Evolutionary conservation across 1,139 yeast genomes (phyloP), one percentile per base, ranked within the genome.

Genomic region (Pichia terricola): DNA sequence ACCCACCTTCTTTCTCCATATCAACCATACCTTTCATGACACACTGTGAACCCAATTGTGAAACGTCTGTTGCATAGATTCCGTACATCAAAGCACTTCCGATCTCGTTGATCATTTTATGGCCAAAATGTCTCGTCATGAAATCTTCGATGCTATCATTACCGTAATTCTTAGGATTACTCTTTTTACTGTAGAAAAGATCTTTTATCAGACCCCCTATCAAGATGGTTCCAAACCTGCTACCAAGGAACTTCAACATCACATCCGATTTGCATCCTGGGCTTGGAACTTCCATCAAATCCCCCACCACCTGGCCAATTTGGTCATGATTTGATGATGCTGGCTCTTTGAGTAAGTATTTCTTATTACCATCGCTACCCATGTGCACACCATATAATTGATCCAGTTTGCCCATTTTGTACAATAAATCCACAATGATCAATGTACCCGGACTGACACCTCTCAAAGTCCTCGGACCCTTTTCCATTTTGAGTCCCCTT

Each of bases 81-180:
- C 98, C 98, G 57, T 88, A 88, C 57, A 83, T 68, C 4, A 89
- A 66, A 0, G 96, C 97, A 60, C 95, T 85, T 22, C 83, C 63
- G 11, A 91, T 64, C 45, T 84, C 79, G 41, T 76, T 74, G 2
- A 86, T 73, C 5, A 87, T 50, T 6, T 42, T 47, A 5, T 71
- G 68, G 3, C 89, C 88, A 56, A 88, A 81, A 47, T 96, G 65
- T 51, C 97, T 67, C 2, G 67, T 57, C 35, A 89, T 62, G 56
- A 88, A 86, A 2, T 73, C 66, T 40, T 75, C 81, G 1, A 89
- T 79, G 4, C 44, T 40, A 42, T 41, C 42, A 10, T 32, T 40
- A 44, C 39, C 42, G 10, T 32, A 33, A 26, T 40, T 39, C 5
- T 44, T 26, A 25, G 35, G 40, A 22, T 36, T 41, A 8, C 48